Base-by-base conservation (phyloP, 2,329 filamentous ascomycete genomes). In the Graphilbum sp. region DNA sequence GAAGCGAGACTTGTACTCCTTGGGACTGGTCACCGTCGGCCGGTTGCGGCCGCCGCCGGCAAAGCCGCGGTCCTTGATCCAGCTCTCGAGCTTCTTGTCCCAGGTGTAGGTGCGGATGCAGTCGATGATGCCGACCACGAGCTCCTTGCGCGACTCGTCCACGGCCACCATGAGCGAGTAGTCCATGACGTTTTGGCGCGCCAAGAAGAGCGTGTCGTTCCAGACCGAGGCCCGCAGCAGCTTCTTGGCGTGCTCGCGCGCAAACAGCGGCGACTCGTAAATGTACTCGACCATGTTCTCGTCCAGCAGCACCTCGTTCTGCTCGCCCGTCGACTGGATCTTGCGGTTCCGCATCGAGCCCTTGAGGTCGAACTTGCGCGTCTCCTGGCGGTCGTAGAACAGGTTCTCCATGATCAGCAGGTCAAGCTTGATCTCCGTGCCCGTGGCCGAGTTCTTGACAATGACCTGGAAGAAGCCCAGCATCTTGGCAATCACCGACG, bases 221-320 rank as follows among this genome's bases (percentile, higher is more conserved):
- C 86, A 96, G 3, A 98, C 87, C 10, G 83, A 90, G 37, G 83
- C 82, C 44, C 85, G 75, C 24, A 98, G 72, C 12, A 96, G 69
- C 54, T 92, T 94, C 63, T 95, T 95, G 19, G 85, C 88, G 58
- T 98, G 88, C 56, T 98, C 90, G 34, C 92, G 76, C 10, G 88
- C 80, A 55, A 98, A 98, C 15, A 98, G 69, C 0, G 90, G 92
- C 2, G 84, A 92, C 54, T 98, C 90, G 50, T 94, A 98, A 45
- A 98, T 96, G 54, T 93, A 96, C 55, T 98, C 92, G 10, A 98
- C 90, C 70, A 98, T 90, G 58, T 98, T 98, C 54, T 98, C 92
- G 52, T 98, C 90, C 1, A 98, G 69, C 3, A 98, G 71, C 3
- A 98, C 90, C 58, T 98, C 90, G 48, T 96, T 90, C 46, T 88